Percentiles rank a stretch among this genome's conserved stretches.
Evolutionary conservation across 495 filamentous ascomycete genomes (phyloP).

Genomic region (Hypomontagnella submonticulosa): DNA sequence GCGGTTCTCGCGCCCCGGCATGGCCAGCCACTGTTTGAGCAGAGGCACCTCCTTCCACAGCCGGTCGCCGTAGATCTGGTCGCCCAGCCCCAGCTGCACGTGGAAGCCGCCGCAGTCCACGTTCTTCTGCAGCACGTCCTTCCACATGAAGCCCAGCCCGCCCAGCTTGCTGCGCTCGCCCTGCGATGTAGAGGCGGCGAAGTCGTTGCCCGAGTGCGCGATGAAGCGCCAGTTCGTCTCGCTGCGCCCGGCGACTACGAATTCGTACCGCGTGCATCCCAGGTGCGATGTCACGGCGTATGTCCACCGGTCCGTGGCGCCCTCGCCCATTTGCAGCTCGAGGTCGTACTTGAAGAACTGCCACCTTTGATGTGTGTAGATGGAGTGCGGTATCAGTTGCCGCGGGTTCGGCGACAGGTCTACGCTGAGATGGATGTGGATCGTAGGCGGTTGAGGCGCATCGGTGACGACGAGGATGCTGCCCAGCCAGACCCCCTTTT

Average conservation of each 20-base stretch:
- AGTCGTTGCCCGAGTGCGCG: constrained; percentile 94
- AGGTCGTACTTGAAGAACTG: constrained; percentile 96
- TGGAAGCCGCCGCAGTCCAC: constrained; percentile 96
- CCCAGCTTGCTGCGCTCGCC: constrained; percentile 86
- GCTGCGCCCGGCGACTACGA: constrained; percentile 90
- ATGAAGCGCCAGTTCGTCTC: constrained; percentile 98
- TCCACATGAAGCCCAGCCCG: constrained; percentile 96
- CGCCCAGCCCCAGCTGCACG: constrained; percentile 87
- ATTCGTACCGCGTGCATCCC: constrained; percentile 96
- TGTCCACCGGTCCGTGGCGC: constrained; percentile 87
- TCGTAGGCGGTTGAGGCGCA: constrained; percentile 91
- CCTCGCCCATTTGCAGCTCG: constrained; percentile 89
- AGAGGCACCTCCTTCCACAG: constrained; percentile 96
- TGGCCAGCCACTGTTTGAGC: constrained; percentile 91
- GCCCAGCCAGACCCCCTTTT: constrained; percentile 89
- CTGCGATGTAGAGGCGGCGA: constrained; percentile 83
- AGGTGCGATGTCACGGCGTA: constrained; percentile 98
- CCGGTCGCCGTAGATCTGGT: constrained; percentile 95
- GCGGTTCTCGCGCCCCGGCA: constrained; percentile 89
- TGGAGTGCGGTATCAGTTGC: constrained; percentile 84
- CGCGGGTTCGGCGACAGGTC: constrained; percentile 94
- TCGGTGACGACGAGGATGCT: constrained; percentile 83
- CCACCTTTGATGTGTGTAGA: constrained; percentile 91
- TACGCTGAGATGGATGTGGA: constrained; percentile 91
- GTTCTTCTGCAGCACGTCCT: constrained; percentile 97